Base-by-base conservation (phyloP, 2,329 filamentous ascomycete species). In the Rutstroemia sp. region DNA sequence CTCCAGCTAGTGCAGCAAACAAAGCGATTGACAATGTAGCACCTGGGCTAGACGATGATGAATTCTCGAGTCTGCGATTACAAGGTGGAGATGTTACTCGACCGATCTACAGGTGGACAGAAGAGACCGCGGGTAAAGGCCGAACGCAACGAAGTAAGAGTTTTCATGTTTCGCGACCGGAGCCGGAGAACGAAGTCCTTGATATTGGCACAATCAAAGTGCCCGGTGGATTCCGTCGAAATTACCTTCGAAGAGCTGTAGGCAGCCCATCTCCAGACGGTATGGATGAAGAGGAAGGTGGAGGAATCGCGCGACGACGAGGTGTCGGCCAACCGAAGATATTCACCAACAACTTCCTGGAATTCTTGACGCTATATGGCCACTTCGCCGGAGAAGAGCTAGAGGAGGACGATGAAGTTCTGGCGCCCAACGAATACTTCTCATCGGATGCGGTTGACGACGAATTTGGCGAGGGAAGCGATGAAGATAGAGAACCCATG, bases 361-460 rank as follows among this genome's bases (percentile, higher is more conserved):
- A 99, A 70, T 99, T 99, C 66, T 71, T 99, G 51, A 92, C 89
- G 7, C 80, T 99, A 30, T 99, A 96, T 65, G 94, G 94, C 4
- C 94, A 99, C 73, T 99, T 99, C 70, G 94, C 94, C 2, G 94
- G 94, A 73, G 94, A 99, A 72, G 88, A 96, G 69, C 80, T 99
- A 12, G 92, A 96, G 70, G 94, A 99, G 72, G 94, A 97, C 65
- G 94, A 97, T 65, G 92, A 97, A 71, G 89, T 85, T 1, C 76
- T 96, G 14, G 83, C 80, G 5, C 89, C 90, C 1, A 88, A 95
- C 69, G 92, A 96, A 68, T 96, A 96, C 72, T 96, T 96, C 69
- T 87, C 86, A 7, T 92, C 89, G 0, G 84, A 86, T 51, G 79
- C 84, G 10, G 82, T 84, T 46, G 79, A 85, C 58, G 82, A 84